A percentile compares a stretch with the other conserved stretches of the same genome.
Evolutionary conservation across 441 rosid species (phyloP).

Genomic region (Capsella rubella): DNA sequence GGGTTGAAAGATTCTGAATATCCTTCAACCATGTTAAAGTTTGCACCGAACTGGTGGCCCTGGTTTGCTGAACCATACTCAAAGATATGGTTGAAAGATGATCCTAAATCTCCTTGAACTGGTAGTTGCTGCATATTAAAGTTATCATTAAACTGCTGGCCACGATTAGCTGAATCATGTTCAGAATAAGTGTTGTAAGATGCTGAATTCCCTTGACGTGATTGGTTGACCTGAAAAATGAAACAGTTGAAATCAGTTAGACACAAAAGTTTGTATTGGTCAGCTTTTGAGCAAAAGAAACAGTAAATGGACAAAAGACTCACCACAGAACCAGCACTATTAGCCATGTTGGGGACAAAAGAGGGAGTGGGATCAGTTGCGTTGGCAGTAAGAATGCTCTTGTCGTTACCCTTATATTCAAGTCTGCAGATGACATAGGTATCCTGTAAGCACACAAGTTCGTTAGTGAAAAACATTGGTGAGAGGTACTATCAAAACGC

Average conservation of each 20-base stretch:
- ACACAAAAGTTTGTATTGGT: neutral
- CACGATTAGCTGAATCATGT: constrained; percentile 2
- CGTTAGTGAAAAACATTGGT: neutral
- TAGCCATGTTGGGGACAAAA: constrained; percentile 3
- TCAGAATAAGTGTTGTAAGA: constrained; percentile 6
- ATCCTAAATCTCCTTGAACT: neutral
- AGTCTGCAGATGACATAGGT: constrained; percentile 41
- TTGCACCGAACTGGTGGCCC: neutral
- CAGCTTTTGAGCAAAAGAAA: constrained; percentile 1
- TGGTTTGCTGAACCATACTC: neutral
- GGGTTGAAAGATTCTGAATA: neutral
- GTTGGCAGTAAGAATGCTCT: neutral
- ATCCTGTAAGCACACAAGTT: constrained; percentile 30
- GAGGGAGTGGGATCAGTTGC: constrained; percentile 10
- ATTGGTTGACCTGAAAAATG: constrained; percentile 29
- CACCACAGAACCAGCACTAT: constrained; percentile 37
- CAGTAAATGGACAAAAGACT: neutral
- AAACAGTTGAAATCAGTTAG: constrained; percentile 18
- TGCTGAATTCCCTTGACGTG: constrained; percentile 10
- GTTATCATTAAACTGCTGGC: neutral
- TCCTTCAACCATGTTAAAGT: neutral
- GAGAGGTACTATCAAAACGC: neutral
- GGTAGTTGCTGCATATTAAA: neutral
- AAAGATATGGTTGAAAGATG: neutral
- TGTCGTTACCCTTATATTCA: constrained; percentile 35